Conservation (phyloP, 2,329 filamentous ascomycete genomes). For the Fusarium stilboides region DNA sequence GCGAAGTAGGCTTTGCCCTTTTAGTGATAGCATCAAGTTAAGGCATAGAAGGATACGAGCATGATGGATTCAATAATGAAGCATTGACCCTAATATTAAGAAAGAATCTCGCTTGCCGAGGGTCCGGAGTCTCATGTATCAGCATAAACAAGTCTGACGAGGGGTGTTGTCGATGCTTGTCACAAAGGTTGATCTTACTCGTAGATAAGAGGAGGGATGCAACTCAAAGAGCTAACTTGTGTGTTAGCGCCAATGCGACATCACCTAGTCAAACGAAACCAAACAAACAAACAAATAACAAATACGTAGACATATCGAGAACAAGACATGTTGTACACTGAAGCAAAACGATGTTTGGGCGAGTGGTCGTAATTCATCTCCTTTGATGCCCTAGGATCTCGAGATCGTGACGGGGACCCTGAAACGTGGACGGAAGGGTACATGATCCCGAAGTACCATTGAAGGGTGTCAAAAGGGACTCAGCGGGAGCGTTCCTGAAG, state of each 20-base stretch:
- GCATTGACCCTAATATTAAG: not conserved
- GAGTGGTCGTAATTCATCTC: no score
- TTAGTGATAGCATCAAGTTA: slow-evolving; percentile 25
- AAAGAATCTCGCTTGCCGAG: not conserved
- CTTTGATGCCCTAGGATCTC: not conserved
- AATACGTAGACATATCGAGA: not conserved
- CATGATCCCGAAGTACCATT: not conserved
- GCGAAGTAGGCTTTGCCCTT: slow-evolving; percentile 21
- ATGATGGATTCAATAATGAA: not conserved
- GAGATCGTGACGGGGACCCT: not conserved
- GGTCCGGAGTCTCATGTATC: not conserved
- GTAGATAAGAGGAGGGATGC: slow-evolving; percentile 14
- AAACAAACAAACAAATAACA: slow-evolving; percentile 28
- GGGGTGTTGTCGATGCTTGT: slow-evolving; percentile 17
- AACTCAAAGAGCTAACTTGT: slow-evolving; percentile 12
- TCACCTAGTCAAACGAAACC: slow-evolving; percentile 23
- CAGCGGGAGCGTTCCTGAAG: slow-evolving; percentile 1
- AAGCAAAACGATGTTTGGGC: no score
- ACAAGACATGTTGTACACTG: not conserved
- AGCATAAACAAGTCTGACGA: slow-evolving; percentile 5
- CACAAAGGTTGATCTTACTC: slow-evolving; percentile 13
- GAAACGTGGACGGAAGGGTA: slow-evolving; percentile 2
- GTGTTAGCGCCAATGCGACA: slow-evolving; percentile 22
- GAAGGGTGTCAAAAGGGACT: not conserved
- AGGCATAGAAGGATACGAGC: not conserved